Percentiles rank a stretch among this genome's conserved stretches.
These are phyloP conservation scores for Nymphaea thermarum DNA, from an alignment of 164 flowering plant species.

Conservation along the genomic window DNA sequence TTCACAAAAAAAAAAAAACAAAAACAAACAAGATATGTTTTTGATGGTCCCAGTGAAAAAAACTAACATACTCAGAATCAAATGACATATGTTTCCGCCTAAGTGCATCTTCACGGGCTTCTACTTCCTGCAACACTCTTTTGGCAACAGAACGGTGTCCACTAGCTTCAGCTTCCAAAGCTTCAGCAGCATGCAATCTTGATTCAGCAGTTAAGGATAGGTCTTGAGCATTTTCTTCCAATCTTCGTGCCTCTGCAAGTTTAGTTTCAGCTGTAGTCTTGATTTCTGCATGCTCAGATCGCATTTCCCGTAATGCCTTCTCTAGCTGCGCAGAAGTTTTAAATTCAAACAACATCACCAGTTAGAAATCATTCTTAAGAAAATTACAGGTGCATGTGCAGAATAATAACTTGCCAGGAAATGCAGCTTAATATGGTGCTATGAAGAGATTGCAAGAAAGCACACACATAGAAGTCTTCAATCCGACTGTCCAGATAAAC, in stretches of 20 bases:
- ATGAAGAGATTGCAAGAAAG: too few relatives aligned
- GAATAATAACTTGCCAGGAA: too few relatives aligned
- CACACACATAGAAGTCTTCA: too few relatives aligned
- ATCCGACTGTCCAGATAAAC: too few relatives aligned
- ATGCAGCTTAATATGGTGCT: too few relatives aligned
- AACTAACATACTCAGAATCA: constrained; percentile 59
- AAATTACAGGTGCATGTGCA: too few relatives aligned
- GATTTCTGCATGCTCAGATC: constrained; percentile 76
- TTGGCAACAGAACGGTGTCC: constrained; percentile 57
- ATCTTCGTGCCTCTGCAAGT: constrained; percentile 53
- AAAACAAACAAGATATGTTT: not conserved
- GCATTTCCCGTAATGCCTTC: constrained; percentile 88
- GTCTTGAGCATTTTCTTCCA: constrained; percentile 61
- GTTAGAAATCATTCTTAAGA: too few relatives aligned
- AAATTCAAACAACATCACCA: not conserved
- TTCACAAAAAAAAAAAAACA: not conserved
- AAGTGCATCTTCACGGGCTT: constrained; percentile 86
- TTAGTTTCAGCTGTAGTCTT: constrained; percentile 68
- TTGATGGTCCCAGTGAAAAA: not conserved
- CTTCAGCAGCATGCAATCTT: constrained; percentile 59
- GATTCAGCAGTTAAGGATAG: constrained; percentile 54
- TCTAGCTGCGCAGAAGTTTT: constrained; percentile 41
- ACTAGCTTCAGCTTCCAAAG: constrained; percentile 66
- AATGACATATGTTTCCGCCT: constrained; percentile 43
- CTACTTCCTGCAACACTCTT: constrained; percentile 78